phyloP scores from a whole-genome alignment of 2,329 filamentous ascomycete genomes.

The Fusarium keratoplasticum region DNA sequence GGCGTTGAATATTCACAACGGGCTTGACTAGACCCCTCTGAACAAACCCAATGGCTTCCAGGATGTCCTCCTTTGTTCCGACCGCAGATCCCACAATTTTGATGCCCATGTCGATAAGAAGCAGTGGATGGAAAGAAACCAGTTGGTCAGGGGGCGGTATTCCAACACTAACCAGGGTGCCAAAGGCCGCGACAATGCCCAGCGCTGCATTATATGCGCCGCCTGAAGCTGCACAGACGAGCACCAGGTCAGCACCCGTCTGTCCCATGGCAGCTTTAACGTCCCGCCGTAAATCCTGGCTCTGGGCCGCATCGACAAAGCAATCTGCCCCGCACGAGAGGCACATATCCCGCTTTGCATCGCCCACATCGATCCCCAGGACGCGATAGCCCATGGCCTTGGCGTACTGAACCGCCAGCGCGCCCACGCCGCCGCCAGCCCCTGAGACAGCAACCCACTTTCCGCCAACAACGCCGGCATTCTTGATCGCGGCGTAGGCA shows the following conservation, averaged over 20 bases:
- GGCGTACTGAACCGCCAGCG: conserved; percentile 52
- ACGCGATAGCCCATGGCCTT: conserved; percentile 55
- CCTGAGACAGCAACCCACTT: conserved; percentile 52
- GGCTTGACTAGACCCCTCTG: background rate
- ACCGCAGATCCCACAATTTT: background rate
- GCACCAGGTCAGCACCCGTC: background rate
- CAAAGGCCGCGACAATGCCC: background rate
- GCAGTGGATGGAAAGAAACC: background rate
- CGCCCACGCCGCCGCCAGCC: conserved; percentile 53
- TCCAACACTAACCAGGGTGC: background rate
- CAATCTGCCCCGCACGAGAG: conserved; percentile 48
- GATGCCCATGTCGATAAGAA: background rate
- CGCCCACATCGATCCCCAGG: conserved; percentile 51
- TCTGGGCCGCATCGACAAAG: conserved; percentile 49
- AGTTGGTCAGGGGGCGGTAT: background rate
- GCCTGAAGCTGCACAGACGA: background rate
- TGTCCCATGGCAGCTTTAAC: background rate
- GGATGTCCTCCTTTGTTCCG: background rate
- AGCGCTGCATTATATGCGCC: background rate
- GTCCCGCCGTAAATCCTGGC: background rate
- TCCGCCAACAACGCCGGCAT: conserved; percentile 43
- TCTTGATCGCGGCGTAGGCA: conserved; percentile 54
- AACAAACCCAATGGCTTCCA: background rate
- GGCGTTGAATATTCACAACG: background rate
- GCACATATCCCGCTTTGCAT: conserved; percentile 46